Percentiles rank a stretch among this genome's conserved stretches.
These are phyloP conservation scores for Plasmodium ovale DNA, from an alignment of 169 alveolate genomes.

Conservation along the genomic window DNA sequence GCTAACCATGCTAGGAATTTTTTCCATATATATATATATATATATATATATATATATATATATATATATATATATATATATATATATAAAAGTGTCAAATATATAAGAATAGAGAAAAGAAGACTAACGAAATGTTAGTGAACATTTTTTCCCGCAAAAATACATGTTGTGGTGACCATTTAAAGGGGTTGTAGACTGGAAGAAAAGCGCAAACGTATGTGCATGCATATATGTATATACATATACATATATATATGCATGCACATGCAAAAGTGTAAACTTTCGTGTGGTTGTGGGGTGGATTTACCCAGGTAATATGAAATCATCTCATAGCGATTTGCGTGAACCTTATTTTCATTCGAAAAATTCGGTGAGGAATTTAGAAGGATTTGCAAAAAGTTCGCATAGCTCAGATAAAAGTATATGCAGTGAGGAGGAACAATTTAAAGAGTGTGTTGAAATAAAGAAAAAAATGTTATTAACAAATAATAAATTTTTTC, in stretches of 20 bases:
- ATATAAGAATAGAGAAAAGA: not conserved
- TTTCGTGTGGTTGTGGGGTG: too few relatives aligned
- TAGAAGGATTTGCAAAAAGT: not conserved
- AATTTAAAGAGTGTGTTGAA: not conserved
- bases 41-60: too few relatives aligned
- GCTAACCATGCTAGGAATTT: not conserved
- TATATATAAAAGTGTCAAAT: too few relatives aligned
- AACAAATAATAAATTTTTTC: not conserved
- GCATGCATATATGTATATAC: not conserved
- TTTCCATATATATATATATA: too few relatives aligned
- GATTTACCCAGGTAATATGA: not conserved
- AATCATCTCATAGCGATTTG: not conserved
- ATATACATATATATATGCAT: not conserved
- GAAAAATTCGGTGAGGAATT: not conserved
- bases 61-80: too few relatives aligned
- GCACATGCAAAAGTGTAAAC: too few relatives aligned
- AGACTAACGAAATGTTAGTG: too few relatives aligned
- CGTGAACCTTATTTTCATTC: not conserved
- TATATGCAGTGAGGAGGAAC: not conserved
- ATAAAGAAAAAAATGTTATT: not conserved
- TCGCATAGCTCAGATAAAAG: not conserved
- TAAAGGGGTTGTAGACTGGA: not conserved
- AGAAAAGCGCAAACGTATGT: not conserved
- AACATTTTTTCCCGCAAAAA: too few relatives aligned
- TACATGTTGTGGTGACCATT: too few relatives aligned